Conservation (phyloP, 768 basidiomycete species). For the Termitomyces titanicus region DNA sequence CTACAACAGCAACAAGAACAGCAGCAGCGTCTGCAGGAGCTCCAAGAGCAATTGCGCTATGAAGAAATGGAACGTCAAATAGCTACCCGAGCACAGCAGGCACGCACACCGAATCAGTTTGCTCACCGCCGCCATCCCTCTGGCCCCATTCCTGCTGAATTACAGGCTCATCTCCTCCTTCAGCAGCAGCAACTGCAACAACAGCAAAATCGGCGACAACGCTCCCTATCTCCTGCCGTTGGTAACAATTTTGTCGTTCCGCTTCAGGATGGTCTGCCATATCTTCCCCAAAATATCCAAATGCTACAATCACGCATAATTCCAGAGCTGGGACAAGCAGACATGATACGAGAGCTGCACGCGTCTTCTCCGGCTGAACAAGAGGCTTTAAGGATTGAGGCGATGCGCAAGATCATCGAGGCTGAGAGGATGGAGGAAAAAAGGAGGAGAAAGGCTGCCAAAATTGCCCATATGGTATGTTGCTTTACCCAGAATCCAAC, state of each 20-base stretch:
- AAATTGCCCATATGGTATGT: constrained; percentile 85
- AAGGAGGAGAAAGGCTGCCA: constrained; percentile 73
- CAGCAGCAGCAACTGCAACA: constrained; percentile 48
- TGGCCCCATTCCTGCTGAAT: constrained; percentile 43
- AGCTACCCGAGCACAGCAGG: constrained; percentile 41
- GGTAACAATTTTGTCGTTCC: constrained; percentile 30
- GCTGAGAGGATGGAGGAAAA: constrained; percentile 87
- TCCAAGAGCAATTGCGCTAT: constrained; percentile 60
- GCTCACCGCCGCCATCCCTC: constrained; percentile 41
- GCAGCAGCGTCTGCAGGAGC: constrained; percentile 54
- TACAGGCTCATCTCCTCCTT: constrained; percentile 40
- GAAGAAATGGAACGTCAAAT: constrained; percentile 68
- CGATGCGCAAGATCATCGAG: constrained; percentile 87
- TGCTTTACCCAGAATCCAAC: background rate
- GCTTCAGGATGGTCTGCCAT: constrained; percentile 51
- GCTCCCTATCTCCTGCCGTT: constrained; percentile 41
- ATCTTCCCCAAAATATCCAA: constrained; percentile 62
- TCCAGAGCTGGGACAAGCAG: constrained; percentile 72
- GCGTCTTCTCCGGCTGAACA: constrained; percentile 52
- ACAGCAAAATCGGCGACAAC: constrained; percentile 43
- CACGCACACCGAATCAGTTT: constrained; percentile 25
- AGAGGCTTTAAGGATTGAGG: constrained; percentile 71
- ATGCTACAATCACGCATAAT: constrained; percentile 73
- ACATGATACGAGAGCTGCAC: constrained; percentile 65
- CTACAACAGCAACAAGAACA: constrained; percentile 67